Evolutionary conservation across 1,139 yeast species (phyloP).

Genomic region (Candida freyschussii): DNA sequence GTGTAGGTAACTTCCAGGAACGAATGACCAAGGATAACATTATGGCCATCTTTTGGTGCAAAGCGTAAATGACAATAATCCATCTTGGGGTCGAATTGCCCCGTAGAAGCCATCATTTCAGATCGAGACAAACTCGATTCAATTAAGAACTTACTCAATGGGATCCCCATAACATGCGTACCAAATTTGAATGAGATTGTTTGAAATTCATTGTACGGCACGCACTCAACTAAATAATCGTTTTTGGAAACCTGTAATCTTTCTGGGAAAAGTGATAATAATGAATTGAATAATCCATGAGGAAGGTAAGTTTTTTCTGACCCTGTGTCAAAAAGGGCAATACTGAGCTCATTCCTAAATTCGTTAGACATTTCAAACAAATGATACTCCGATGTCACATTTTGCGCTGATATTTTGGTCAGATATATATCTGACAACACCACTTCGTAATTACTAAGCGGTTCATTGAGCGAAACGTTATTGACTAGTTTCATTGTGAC

Average conservation of each 20-base stretch:
- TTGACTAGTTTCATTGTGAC: conserved; percentile 40
- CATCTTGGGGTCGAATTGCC: not conserved
- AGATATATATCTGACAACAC: conserved; percentile 13
- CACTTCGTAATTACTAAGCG: conserved; percentile 12
- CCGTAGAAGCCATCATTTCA: not conserved
- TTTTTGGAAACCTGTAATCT: not conserved
- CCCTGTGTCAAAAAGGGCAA: conserved; percentile 62
- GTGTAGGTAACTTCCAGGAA: conserved; percentile 62
- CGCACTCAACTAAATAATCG: conserved; percentile 3
- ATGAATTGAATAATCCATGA: conserved; percentile 29
- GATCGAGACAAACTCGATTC: not conserved
- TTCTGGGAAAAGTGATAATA: conserved; percentile 10
- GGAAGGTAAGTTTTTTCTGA: conserved; percentile 55
- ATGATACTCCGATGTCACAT: conserved; percentile 1
- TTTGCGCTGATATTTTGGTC: not conserved
- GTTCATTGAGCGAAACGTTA: conserved; percentile 26
- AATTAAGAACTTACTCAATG: conserved; percentile 6
- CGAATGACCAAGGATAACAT: conserved; percentile 55
- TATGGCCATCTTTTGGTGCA: conserved; percentile 3
- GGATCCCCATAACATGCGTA: conserved; percentile 2
- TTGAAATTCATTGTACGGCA: not conserved
- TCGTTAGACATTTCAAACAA: conserved; percentile 7
- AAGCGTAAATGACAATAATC: conserved; percentile 11
- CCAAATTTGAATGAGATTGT: conserved; percentile 9
- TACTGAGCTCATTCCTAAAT: conserved; percentile 5